Evolutionary conservation across 2,329 filamentous ascomycete genomes (phyloP), one percentile per base, ranked within the genome.

Genomic region (Monilinia vaccinii-corymbosi): DNA sequence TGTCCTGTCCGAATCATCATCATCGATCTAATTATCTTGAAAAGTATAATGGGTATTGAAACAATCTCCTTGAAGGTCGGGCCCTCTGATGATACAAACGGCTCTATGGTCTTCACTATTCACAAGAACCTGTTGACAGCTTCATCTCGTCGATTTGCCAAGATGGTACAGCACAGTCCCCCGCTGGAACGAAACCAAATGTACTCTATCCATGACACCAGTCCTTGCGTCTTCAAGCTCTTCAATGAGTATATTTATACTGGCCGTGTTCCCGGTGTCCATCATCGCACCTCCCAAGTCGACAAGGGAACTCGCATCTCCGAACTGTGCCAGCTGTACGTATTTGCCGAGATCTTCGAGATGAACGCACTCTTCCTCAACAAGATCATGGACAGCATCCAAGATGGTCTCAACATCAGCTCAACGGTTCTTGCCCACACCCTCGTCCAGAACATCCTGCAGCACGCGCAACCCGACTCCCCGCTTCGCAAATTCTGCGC

Each of bases 361-460:
- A 25, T 69, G 11, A 21, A 51, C 2, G 13, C 32, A 10, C 32
- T 40, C 4, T 47, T 67, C 7, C 46, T 53, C 21, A 69, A 70
- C 45, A 62, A 61, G 34, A 60, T 64, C 1, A 68, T 70, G 60
- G 68, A 70, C 13, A 45, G 44, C 2, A 65, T 70, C 23, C 68
- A 69, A 44, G 65, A 69, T 55, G 66, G 62, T 5, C 67, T 67
- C 42, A 28, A 47, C 8, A 38, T 63, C 10, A 46, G 63, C 2
- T 45, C 59, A 2, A 61, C 46, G 14, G 45, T 67, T 10, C 64
- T 67, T 16, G 44, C 61, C 1, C 18, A 42, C 5, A 28, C 25
- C 14, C 23, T 68, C 1, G 52, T 64, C n/a, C 48, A 59, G 8
- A 55, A 51, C 3, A 62, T 69, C 11, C 67, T 65, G 23, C 38